Percentiles rank a stretch among this genome's conserved stretches.
phyloP scores from a whole-genome alignment of 2,329 filamentous ascomycete species.

The Aspergillus puulaauensis region DNA sequence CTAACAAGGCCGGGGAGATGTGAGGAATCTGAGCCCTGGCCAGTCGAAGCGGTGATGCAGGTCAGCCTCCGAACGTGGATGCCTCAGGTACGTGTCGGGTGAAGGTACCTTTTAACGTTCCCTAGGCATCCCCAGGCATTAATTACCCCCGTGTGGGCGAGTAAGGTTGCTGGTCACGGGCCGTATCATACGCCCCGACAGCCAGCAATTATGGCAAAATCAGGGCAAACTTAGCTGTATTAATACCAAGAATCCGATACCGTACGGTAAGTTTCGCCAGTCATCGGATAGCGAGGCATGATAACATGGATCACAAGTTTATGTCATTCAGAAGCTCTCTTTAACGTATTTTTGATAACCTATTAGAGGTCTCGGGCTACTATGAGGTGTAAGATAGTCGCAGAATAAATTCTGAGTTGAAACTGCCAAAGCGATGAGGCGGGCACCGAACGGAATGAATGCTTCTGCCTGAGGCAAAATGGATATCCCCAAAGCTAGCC shows the following conservation, averaged over 20 bases:
- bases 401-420: background rate
- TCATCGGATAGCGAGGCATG: background rate
- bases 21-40: slow-evolving; percentile 2
- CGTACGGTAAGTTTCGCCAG: background rate
- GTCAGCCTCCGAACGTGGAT: slow-evolving; percentile 8
- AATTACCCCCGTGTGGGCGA: background rate
- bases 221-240: background rate
- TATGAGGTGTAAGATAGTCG: background rate
- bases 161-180: background rate
- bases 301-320: slow-evolving; percentile 3
- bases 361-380: background rate
- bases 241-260: background rate
- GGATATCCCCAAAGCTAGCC: background rate
- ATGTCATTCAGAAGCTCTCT: background rate
- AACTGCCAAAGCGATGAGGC: background rate
- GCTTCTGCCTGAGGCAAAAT: slow-evolving; percentile 1
- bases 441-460: background rate
- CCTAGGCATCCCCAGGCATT: background rate
- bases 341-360: background rate
- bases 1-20: slow-evolving; percentile 3
- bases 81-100: slow-evolving; percentile 6
- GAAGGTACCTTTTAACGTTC: background rate
- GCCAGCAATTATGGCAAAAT: background rate
- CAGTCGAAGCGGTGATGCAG: slow-evolving; percentile 11
- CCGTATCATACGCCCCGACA: background rate